Percentiles rank a stretch among this genome's conserved stretches.
These are phyloP conservation scores for Leccinum laetum DNA, from an alignment of 1,284 basidiomycete species.

Conservation along the genomic window DNA sequence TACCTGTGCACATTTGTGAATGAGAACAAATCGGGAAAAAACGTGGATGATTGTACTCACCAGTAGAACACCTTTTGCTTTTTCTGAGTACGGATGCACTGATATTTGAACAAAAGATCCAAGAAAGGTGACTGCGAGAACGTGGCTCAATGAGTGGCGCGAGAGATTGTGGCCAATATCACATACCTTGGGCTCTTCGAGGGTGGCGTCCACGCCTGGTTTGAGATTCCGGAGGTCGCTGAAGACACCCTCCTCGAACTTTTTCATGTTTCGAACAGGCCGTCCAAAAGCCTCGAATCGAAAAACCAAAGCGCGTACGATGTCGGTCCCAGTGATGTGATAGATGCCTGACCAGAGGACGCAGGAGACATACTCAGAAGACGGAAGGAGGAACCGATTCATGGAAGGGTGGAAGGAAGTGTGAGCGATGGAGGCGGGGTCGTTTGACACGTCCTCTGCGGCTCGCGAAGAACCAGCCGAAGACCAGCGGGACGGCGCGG, in stretches of 20 bases:
- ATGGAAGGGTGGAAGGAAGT: constrained; percentile 64
- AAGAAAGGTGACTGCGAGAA: constrained; percentile 77
- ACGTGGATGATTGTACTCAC: constrained; percentile 41
- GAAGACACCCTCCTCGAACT: constrained; percentile 94
- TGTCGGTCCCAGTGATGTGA: constrained; percentile 91
- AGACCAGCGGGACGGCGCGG: constrained; percentile 73
- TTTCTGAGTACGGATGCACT: constrained; percentile 95
- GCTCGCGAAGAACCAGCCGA: constrained; percentile 29
- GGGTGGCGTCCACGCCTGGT: constrained; percentile 84
- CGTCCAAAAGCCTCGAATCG: constrained; percentile 88
- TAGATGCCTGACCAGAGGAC: constrained; percentile 89
- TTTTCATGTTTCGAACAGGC: constrained; percentile 83
- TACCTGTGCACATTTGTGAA: constrained; percentile 52
- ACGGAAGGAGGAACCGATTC: constrained; percentile 81
- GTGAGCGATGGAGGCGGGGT: constrained; percentile 22
- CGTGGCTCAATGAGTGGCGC: constrained; percentile 3
- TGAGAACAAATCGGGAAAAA: constrained; percentile 7
- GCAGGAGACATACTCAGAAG: constrained; percentile 86
- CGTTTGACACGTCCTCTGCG: constrained; percentile 17
- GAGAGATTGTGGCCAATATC: neutral
- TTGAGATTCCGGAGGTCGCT: constrained; percentile 90
- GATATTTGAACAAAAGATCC: constrained; percentile 91
- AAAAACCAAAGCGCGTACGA: constrained; percentile 86
- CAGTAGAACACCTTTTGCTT: constrained; percentile 96
- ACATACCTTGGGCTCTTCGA: constrained; percentile 90